Evolutionary conservation across 805 yeast species (phyloP).

Genomic region (Clavispora carvajalis): DNA sequence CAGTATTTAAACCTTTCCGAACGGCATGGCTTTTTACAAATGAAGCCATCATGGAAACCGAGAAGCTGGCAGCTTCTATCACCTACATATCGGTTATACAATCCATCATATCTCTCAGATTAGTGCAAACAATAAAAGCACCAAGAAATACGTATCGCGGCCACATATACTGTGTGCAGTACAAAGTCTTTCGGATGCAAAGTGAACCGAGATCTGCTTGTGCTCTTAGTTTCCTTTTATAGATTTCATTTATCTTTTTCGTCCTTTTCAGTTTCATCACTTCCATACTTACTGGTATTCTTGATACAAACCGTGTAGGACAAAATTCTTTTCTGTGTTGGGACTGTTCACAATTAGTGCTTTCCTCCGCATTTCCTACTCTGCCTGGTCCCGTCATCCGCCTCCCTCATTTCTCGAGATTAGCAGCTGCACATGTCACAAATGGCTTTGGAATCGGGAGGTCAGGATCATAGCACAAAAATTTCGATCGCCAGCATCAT

Average conservation of each 20-base stretch:
- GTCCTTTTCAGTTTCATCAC: background rate
- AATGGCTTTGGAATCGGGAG: background rate
- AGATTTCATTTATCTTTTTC: background rate
- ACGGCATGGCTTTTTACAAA: too few relatives aligned
- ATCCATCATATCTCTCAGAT: too few relatives aligned
- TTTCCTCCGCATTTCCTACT: background rate
- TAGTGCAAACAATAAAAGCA: too few relatives aligned
- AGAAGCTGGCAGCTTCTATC: too few relatives aligned
- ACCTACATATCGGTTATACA: too few relatives aligned
- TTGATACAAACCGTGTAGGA: too few relatives aligned
- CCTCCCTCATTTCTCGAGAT: background rate
- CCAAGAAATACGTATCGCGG: background rate
- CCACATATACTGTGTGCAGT: background rate
- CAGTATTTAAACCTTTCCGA: too few relatives aligned
- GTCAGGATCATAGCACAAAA: background rate
- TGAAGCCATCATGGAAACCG: too few relatives aligned
- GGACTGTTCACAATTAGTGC: background rate
- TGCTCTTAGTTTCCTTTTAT: background rate
- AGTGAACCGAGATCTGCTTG: background rate
- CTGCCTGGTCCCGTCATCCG: background rate
- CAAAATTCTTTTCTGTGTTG: background rate
- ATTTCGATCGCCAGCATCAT: constrained; percentile 14
- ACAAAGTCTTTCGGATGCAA: background rate
- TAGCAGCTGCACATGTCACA: background rate
- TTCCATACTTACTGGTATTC: too few relatives aligned